Evolutionary conservation across 2,329 filamentous ascomycete genomes (phyloP), one percentile per base, ranked within the genome.

Genomic region (Penicillium occitanis): DNA sequence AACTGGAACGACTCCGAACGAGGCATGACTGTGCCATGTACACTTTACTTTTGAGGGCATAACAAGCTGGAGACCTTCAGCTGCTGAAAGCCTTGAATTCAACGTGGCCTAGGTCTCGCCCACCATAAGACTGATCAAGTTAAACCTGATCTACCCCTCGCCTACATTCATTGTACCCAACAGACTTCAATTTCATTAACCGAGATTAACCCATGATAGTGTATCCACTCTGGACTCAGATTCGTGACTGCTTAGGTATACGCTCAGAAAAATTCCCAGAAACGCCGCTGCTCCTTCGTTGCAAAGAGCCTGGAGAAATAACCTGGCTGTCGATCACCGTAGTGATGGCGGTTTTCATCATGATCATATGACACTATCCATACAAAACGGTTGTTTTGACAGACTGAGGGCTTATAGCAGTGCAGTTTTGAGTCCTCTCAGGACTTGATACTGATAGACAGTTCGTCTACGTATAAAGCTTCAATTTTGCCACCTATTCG

Each of bases 11-110:
- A 51, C 11, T 30, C 48, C 48, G 13, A 28, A 30, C n/a, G 53
- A 37, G 28, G 53, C 33, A 19, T 37, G n/a, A 7, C 33, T 57
- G 53, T 40, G 30, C 53, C 33, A 40, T 25, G 19, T 37, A 57
- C 53, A 22, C 30, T 57, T 57, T 57, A 37, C 53, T 57, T 57
- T 57, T 57, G 33, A 57, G 30, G 53, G 33, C 11, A 40, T 37
- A 37, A 13, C 53, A 57, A 57, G 30, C 53, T 57, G 11, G n/a
- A 22, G 33, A 37, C n/a, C 30, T 55, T 37, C 53, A 57, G 53
- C 53, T 22, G 53, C 6, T 28, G 50, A 53, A n/a, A 53, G 25
- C 17, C 33, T n/a, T 33, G n/a, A 25, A 22, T 19, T n/a, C 33
- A 57, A 2, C 19, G 40, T 14, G 33, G 19, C 53, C n/a, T 40